Base-by-base conservation (phyloP, 1,284 basidiomycete genomes). In the Melampsora larici-populina region DNA sequence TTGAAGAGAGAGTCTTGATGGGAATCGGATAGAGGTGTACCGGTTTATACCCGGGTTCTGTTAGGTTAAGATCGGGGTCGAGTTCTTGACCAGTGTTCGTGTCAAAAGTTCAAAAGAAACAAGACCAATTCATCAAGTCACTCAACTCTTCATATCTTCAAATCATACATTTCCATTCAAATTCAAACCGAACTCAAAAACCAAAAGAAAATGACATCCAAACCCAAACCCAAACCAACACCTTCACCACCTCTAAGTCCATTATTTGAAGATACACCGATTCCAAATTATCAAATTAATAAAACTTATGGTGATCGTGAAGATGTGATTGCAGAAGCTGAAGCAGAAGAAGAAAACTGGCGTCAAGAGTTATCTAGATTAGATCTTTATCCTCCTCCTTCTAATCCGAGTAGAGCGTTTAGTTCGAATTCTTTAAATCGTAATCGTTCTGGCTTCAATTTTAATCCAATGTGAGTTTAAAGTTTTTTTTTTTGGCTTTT, bases 261-360 rank as follows among this genome's bases (percentile, higher is more conserved):
- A 49, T 60, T 73, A 18, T 48, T 73, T 1, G 70, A 62, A 43
- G 29, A 51, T 43, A 46, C 58, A 1, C n/a, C 15, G 6, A 26
- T 26, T 58, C 18, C 21, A 6, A 36, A 64, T 33, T 18, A 64
- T 64, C 17, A n/a, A 5, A 71, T 60, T 15, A 51, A 71, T 9
- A 36, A 36, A 9, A 36, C 36, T 24, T 76, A 76, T 69, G 74
- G 74, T 21, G 74, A 76, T 58, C 49, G 74, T 26, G 74, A 69
- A 33, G 74, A 76, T 49, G 74, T 69, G 55, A 46, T 69, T n/a
- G 73, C 73, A 11, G n/a, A n/a, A n/a, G n/a, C n/a, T n/a, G n/a
- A n/a, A n/a, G 72, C 63, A 48, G 64, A 62, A 43, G 72, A 75
- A 36, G 24, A 55, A 55, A 63, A 75, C 67, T 49, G 67, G 18